Evolutionary conservation across 495 filamentous ascomycete species (phyloP).

Genomic region (Aspergillus heteromorphus): DNA sequence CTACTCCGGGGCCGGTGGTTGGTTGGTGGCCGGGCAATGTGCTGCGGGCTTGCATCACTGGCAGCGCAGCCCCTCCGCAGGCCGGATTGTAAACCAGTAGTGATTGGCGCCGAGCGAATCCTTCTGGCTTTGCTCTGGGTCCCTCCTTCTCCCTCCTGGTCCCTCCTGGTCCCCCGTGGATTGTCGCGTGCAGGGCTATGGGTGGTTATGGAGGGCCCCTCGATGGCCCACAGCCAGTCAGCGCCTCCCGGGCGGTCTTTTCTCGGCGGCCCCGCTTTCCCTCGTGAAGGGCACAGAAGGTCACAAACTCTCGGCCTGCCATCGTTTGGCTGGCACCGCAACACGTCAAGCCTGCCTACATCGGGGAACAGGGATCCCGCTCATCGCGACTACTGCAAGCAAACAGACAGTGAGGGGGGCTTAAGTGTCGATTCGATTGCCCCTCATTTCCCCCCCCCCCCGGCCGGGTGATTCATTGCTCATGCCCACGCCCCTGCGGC

Average conservation of each 20-base stretch:
- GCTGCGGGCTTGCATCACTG: slow-evolving; percentile 9
- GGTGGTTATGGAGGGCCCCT: neutral
- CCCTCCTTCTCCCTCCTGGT: neutral
- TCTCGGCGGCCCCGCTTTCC: slow-evolving; percentile 8
- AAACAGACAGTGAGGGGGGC: neutral
- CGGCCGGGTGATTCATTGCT: no score
- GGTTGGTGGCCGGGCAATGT: neutral
- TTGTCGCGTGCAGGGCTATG: slow-evolving; percentile 4
- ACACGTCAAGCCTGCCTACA: slow-evolving; percentile 17
- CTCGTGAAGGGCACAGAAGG: slow-evolving; percentile 12
- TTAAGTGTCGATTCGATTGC: neutral
- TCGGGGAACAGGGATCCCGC: slow-evolving; percentile 11
- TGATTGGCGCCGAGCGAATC: slow-evolving; percentile 2
- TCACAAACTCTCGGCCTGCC: neutral
- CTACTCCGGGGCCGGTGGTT: neutral
- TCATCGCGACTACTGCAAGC: slow-evolving; percentile 5
- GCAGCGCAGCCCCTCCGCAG: slow-evolving; percentile 2
- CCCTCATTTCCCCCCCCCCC: neutral
- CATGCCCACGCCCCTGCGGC: neutral
- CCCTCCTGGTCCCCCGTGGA: neutral
- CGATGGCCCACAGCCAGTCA: slow-evolving; percentile 6
- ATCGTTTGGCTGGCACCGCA: slow-evolving; percentile 14
- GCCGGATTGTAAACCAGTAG: slow-evolving; percentile 1
- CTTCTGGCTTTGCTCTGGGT: no score
- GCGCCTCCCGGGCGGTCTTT: slow-evolving; percentile 4